Base-by-base conservation (phyloP, 495 filamentous ascomycete genomes). In the Penicillium steckii region DNA sequence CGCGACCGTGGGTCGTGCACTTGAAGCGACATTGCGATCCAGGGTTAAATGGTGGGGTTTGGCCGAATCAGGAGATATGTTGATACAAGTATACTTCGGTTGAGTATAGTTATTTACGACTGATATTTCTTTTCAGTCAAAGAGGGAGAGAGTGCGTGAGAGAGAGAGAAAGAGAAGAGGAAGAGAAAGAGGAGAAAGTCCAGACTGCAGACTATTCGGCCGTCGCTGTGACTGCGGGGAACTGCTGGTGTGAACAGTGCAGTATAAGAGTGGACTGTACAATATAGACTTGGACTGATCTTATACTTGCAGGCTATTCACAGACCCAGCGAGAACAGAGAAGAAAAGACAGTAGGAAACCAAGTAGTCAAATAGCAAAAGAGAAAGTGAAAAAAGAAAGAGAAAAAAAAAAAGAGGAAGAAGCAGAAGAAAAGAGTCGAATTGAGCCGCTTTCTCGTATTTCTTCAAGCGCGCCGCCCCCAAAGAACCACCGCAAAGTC, bases 1-100 rank as follows among this genome's bases (percentile, higher is more conserved):
- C 81, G 80, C 53, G 80, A 82, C 59, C 79, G 77, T 68, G 75
- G 68, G 59, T 84, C 77, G 56, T 79, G 71, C 50, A 83, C 80
- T 48, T 80, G 73, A 35, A 87, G 76, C 44, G 81, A 75, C 69
- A 70, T 71, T 54, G 56, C 40, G 53, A 42, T 50, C 52, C 48
- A 52, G 26, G 40, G 43, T 47, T 32, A 41, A 30, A 27, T 25
- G 53, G 52, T 49, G 57, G 29, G 57, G 43, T 44, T 26, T 43
- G 8, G 44, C 45, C 52, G 46, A 46, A 47, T 30, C 44, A 47
- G 27, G 60, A 54, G 42, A 56, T 54, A 30, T 60, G 56, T 62
- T 56, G 59, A 49, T 24, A n/a, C 15, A 41, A 45, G 46, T 51
- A 50, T 50, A 55, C 3, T 4, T 7, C 15, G 8, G 33, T 37